phyloP scores from a whole-genome alignment of 306 rosid genomes.

The Acacia melanoxylon region DNA sequence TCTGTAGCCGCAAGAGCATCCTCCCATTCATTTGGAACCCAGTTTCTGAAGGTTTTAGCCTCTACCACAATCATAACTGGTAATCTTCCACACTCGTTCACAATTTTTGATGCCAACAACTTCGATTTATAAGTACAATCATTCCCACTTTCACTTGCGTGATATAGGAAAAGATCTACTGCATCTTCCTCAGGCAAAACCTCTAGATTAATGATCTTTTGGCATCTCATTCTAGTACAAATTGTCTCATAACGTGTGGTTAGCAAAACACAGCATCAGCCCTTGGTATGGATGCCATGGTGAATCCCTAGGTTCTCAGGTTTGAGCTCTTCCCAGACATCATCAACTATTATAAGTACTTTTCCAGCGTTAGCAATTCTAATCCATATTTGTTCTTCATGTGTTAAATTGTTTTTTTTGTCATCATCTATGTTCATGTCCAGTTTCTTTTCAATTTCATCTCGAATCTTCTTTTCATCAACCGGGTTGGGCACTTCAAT shows the following conservation, averaged over 20 bases:
- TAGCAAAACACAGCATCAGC: conserved; percentile 2
- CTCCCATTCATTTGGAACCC: neutral
- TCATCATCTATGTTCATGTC: conserved; percentile 4
- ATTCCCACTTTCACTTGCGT: neutral
- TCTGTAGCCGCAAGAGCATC: neutral
- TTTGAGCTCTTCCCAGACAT: neutral
- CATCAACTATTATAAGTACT: conserved; percentile 33
- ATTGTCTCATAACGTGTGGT: neutral
- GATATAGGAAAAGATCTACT: neutral
- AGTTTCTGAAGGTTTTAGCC: conserved; percentile 1
- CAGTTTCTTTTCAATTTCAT: conserved; percentile 18
- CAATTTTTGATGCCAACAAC: neutral
- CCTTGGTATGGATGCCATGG: neutral
- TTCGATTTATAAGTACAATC: neutral
- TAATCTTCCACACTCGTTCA: neutral
- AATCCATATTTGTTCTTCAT: neutral
- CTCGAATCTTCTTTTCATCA: neutral
- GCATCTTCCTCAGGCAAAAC: neutral
- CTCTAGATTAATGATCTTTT: neutral
- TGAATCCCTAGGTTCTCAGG: conserved; percentile 27
- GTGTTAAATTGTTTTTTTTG: neutral
- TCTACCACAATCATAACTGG: neutral
- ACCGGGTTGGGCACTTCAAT: neutral
- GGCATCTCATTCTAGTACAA: neutral
- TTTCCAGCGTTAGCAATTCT: neutral